Percentiles rank a stretch among this genome's conserved stretches.
These are phyloP conservation scores for Coprinopsis sp. DNA, from an alignment of 768 basidiomycete genomes.

Conservation along the genomic window DNA sequence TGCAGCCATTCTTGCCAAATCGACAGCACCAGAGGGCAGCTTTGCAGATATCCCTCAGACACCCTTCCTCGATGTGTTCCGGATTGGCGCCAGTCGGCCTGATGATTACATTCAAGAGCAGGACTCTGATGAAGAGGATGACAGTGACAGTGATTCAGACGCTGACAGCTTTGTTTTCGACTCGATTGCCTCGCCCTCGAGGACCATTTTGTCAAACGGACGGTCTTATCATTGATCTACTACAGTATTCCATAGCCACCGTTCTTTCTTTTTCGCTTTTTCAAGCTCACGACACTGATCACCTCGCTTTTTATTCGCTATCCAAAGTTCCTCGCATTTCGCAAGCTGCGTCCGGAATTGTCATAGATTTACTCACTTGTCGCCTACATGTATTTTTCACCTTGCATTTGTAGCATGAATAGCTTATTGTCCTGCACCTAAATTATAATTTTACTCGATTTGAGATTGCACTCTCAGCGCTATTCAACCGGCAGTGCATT, in stretches of 20 bases:
- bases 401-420: no score
- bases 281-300: no score
- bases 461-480: no score
- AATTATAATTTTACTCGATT: no score
- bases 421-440: no score
- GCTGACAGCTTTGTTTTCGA: constrained; percentile 63
- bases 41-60: constrained; percentile 63
- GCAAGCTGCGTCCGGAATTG: no score
- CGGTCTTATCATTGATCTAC: constrained; percentile 29
- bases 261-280: constrained; percentile 5
- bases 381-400: no score
- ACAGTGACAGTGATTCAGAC: constrained; percentile 46
- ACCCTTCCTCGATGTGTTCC: constrained; percentile 77
- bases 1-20: constrained; percentile 78
- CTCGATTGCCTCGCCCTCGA: constrained; percentile 37
- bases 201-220: constrained; percentile 39
- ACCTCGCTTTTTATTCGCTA: no score
- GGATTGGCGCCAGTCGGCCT: constrained; percentile 35
- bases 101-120: constrained; percentile 27
- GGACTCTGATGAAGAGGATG: constrained; percentile 48
- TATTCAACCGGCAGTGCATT: no score
- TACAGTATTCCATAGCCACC: constrained; percentile 7
- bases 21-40: constrained; percentile 51
- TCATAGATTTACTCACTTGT: no score
- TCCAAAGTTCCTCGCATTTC: no score